These are phyloP conservation scores for Citrus reticulata DNA, from an alignment of 345 rosid genomes.

Conservation along the genomic window DNA sequence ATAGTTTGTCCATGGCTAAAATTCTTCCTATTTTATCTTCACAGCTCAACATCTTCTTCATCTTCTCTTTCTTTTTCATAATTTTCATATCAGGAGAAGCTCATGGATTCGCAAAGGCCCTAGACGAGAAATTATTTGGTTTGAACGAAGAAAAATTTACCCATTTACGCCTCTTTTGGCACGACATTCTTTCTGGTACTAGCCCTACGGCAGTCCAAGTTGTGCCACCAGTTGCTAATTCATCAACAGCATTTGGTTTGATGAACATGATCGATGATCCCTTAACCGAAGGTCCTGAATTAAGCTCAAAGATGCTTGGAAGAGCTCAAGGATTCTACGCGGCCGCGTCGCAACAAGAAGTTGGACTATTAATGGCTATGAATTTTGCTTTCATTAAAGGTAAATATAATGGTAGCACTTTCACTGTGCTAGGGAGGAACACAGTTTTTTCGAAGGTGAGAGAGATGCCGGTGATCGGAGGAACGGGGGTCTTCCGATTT, in stretches of 20 bases:
- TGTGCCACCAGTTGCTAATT: conserved; percentile 36
- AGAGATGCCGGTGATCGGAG: conserved; percentile 80
- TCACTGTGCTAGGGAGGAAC: conserved; percentile 69
- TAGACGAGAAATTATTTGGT: conserved; percentile 4
- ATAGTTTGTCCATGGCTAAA: conserved; percentile 12
- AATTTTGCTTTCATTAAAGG: conserved; percentile 65
- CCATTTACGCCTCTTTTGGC: conserved; percentile 68
- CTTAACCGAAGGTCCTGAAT: conserved; percentile 47
- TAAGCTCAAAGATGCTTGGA: conserved; percentile 56
- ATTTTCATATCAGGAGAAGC: conserved; percentile 11
- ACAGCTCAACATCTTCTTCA: not conserved
- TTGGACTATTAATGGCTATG: conserved; percentile 66
- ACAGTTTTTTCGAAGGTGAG: conserved; percentile 42
- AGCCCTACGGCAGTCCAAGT: conserved; percentile 44
- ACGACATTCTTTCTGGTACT: conserved; percentile 45
- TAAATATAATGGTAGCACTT: conserved; percentile 63
- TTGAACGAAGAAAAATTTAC: conserved; percentile 45
- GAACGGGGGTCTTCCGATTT: conserved; percentile 75
- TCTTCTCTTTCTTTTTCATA: conserved; percentile 8
- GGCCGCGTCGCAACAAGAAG: conserved; percentile 45
- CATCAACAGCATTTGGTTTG: conserved; percentile 40
- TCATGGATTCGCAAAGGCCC: conserved; percentile 23
- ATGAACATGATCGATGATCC: conserved; percentile 67
- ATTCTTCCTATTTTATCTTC: not conserved
- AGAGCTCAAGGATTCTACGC: conserved; percentile 74